Evolutionary conservation across 2,329 filamentous ascomycete species (phyloP), one percentile per base, ranked within the genome.

Genomic region (Xylaria sp.): DNA sequence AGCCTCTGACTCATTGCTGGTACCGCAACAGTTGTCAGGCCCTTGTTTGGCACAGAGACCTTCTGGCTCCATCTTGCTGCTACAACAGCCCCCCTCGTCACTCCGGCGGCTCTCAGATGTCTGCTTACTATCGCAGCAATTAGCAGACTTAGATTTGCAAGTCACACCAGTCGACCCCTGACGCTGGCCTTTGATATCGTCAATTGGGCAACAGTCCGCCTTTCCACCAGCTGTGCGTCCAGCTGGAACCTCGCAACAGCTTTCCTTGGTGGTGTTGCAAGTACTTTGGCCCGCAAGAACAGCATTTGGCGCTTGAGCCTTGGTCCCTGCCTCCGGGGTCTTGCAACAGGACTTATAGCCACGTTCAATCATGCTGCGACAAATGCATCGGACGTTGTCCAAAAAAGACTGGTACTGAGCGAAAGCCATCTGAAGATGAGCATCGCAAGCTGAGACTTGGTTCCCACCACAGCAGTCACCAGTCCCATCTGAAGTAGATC

Each of bases 301-400:
- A 15, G 36, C n/a, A 30, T 43, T 45, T 32, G 36, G 46, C 30
- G 25, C 34, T 46, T 43, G 45, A 25, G 32, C 32, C 4, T 25
- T 32, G 28, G 34, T 4, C 32, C 15, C 61, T 5, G 15, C 41
- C 13, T 58, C 57, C 23, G 66, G n/a, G 36, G 52, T 6, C 50
- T 68, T 56, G 36, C 66, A 68, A 23, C 66, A 68, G 28, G 66
- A 65, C 45, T 65, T 65, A 39, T 43, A 68, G 23, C 66, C 66
- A 53, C 66, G 66, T 34, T 68, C 61, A 18, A 68, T 68, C 66
- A 68, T 68, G 52, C 53, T 65, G 13, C 61, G 66, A 46, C 66
- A 68, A 45, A 68, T 68, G 34, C 66, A 68, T 41, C 66, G 50
- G 23, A 61, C 66, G 30, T 65, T 58, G n/a, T 68, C 66, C 32